Base-by-base conservation (phyloP, 345 rosid genomes). In the Firmiana major region DNA sequence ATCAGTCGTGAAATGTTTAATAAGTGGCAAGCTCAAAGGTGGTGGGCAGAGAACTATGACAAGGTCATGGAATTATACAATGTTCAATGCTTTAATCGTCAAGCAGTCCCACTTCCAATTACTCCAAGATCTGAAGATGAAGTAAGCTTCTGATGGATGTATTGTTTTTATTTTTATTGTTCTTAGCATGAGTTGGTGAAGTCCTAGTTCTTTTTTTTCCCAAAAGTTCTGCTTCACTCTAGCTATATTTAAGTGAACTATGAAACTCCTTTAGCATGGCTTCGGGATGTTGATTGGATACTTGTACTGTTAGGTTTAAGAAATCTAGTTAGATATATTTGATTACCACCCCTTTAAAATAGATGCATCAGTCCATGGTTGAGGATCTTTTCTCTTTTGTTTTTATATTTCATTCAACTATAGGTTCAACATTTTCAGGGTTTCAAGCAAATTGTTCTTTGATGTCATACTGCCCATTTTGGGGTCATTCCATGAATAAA, bases 21-120 rank as follows among this genome's bases (percentile, higher is more conserved):
- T 85, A 96, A 96, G 84, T 88, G 89, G 89, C 97, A 96, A 92
- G 98, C 99, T 81, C 98, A 96, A 84, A 91, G 88, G 67, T 96
- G 99, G 99, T 96, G 99, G 99, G 86, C 86, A 4, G 97, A 96
- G 81, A 96, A 92, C 82, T 91, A 85, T 19, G 98, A 96, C 45
- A 96, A 91, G 83, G 92, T 96, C 77, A 86, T 92, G 97, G 99
- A 96, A 74, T 84, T 96, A 55, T 96, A 96, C 84, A 96, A 96
- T 81, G 99, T 96, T 74, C 97, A 87, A 73, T 85, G 81, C 54
- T 88, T 91, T 76, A 93, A 89, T 79, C 93, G 78, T 45, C 89
- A 93, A 80, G 81, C 89, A 1, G 91, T 87, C 72, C 97, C 97
- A 1, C 86, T 93, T 71, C 89, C 94, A 42, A 86, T 88, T 55